These are phyloP conservation scores for Geum urbanum DNA, from an alignment of 306 rosid species.

Conservation along the genomic window DNA sequence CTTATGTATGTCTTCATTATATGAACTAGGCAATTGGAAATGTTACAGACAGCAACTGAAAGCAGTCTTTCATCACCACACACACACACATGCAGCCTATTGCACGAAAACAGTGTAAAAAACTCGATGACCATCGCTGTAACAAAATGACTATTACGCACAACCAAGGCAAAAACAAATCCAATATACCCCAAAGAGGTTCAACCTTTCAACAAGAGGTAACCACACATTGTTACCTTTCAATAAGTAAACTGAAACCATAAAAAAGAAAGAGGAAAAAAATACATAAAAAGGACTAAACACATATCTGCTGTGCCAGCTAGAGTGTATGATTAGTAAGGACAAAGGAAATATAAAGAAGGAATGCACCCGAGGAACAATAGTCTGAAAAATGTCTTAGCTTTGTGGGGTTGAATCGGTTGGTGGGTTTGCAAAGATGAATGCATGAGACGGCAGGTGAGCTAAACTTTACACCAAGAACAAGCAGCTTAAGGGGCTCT, in stretches of 20 bases:
- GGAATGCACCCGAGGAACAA: conserved; percentile 1
- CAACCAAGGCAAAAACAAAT: neutral
- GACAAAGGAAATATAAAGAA: conserved; percentile 29
- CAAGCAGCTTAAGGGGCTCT: conserved; percentile 32
- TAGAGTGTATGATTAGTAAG: conserved; percentile 43
- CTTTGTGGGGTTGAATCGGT: conserved; percentile 36
- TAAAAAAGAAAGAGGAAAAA: conserved; percentile 26
- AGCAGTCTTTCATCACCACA: neutral
- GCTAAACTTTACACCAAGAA: conserved; percentile 39
- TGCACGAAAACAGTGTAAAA: neutral
- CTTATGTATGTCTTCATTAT: neutral
- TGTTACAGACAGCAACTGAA: neutral
- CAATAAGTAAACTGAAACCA: conserved; percentile 27
- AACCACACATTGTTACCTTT: conserved; percentile 57
- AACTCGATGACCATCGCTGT: neutral
- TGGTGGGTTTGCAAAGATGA: conserved; percentile 42
- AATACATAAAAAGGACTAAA: conserved; percentile 49
- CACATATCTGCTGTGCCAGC: conserved; percentile 80
- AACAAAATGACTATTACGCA: neutral
- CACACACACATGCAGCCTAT: neutral
- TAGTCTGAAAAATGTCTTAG: conserved; percentile 24
- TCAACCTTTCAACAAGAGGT: conserved; percentile 1
- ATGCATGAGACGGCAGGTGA: conserved; percentile 28
- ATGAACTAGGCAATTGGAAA: neutral
- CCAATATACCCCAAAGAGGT: neutral